A percentile compares a stretch with the other conserved stretches of the same genome.
phyloP scores from a whole-genome alignment of 768 basidiomycete genomes.

The Dioszegia aurantiaca region DNA sequence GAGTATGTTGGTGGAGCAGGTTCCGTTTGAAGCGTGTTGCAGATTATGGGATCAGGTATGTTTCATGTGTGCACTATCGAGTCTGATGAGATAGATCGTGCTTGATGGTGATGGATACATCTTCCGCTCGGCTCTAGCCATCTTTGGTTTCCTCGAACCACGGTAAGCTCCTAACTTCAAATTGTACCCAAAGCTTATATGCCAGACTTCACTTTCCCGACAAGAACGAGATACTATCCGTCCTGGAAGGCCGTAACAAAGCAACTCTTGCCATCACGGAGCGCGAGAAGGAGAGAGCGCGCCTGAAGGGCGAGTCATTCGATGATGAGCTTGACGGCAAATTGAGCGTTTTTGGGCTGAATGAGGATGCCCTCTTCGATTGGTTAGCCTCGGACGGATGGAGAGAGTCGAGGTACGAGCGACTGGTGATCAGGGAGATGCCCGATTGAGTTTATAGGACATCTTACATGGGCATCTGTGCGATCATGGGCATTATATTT shows the following conservation, averaged over 20 bases:
- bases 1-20: conserved; percentile 46
- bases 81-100: conserved; percentile 30
- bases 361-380: conserved; percentile 44
- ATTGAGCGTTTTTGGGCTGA: conserved; percentile 45
- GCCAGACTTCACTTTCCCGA: conserved; percentile 48
- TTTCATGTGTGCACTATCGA: too few relatives aligned
- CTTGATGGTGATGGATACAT: conserved; percentile 50
- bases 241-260: conserved; percentile 47
- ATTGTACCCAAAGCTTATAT: background rate
- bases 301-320: conserved; percentile 41
- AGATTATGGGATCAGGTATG: conserved; percentile 50
- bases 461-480: too few relatives aligned
- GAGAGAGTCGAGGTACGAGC: conserved; percentile 48
- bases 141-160: conserved; percentile 51
- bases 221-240: conserved; percentile 44
- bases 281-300: conserved; percentile 46
- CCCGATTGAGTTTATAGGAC: conserved; percentile 39
- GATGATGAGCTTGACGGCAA: conserved; percentile 45
- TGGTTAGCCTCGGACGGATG: conserved; percentile 45
- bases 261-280: conserved; percentile 44
- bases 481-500: too few relatives aligned
- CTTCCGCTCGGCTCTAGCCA: conserved; percentile 47
- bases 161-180: conserved; percentile 24
- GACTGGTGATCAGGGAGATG: conserved; percentile 47
- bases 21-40: conserved; percentile 48